Evolutionary conservation across 2,329 filamentous ascomycete species (phyloP), one percentile per base, ranked within the genome.

Genomic region (Colletotrichum sp.): DNA sequence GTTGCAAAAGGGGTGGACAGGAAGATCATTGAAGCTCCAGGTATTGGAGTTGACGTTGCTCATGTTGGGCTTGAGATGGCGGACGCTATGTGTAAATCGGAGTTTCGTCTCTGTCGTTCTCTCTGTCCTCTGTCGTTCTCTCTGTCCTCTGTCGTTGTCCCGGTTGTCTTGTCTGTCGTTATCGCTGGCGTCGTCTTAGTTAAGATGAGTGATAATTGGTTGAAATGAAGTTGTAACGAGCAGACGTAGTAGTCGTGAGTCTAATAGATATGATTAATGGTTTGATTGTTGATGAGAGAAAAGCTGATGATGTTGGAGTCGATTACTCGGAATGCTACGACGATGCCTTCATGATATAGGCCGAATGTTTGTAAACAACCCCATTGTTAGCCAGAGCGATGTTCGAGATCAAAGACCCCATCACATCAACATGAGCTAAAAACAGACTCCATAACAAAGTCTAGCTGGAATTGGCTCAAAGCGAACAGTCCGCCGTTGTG

Each of bases 381-480:
- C n/a, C n/a, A 21, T 5, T 30, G 21, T 36, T 61, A 12, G 13
- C 30, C 30, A 13, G 0, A 32, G 3, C 32, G 30, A 21, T 32
- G n/a, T n/a, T 61, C 30, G 7, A 61, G 10, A 61, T 32, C 24
- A 26, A 63, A 43, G 13, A 24, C 0, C 5, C 7, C 43, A 48
- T 21, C 43, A 21, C n/a, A 21, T 21, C 2, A 13, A 8, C 7
- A 8, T 63, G 4, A 9, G 7, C 21, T 63, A 38, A 63, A 43
- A 5, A 43, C n/a, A 28, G 5, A 65, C 26, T 34, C 2, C 8
- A 14, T 28, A 2, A 58, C 13, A 30, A 7, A 14, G 9, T 13
- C 30, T 14, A 16, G 0, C 0, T 21, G 18, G 8, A 30, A 1
- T 61, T 7, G 7, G 5, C 2, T 28, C 18, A 21, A 59, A 13